Conservation (phyloP, 2,329 filamentous ascomycete species). For the Aureobasidium pullulans region DNA sequence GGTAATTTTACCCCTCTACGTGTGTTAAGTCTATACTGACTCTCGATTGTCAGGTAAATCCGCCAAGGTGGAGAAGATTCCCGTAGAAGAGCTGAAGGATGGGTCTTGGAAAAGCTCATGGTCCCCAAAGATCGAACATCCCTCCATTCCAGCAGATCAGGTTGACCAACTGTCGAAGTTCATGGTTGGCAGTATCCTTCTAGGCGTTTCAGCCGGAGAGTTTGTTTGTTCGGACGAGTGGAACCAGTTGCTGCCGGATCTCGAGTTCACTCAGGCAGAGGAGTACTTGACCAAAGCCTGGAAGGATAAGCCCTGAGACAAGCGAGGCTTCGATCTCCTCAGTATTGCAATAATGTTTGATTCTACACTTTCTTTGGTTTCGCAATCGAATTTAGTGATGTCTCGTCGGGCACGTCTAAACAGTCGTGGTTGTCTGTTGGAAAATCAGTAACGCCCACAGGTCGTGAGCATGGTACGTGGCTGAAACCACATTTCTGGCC, state of each 20-base stretch:
- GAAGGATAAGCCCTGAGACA: not conserved
- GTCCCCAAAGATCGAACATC: not conserved
- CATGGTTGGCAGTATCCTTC: not conserved
- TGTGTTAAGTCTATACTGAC: not conserved
- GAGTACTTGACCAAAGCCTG: not conserved
- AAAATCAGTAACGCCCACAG: no score
- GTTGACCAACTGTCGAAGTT: not conserved
- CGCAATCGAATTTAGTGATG: no score
- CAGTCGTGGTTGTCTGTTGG: no score
- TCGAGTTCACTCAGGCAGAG: not conserved
- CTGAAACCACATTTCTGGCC: no score
- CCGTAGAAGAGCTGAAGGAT: not conserved
- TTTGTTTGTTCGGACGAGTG: not conserved
- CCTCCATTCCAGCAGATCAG: not conserved
- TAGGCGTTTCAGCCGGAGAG: not conserved
- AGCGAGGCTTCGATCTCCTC: no score
- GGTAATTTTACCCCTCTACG: not conserved
- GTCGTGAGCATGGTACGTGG: no score
- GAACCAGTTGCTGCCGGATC: not conserved
- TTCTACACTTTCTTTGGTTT: no score
- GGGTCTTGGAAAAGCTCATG: not conserved
- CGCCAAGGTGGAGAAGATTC: not conserved
- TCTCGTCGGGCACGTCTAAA: no score
- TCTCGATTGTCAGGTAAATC: not conserved
- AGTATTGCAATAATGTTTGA: no score